phyloP scores from a whole-genome alignment of 2,329 filamentous ascomycete genomes.

The Phaeosphaeriaceae sp. region DNA sequence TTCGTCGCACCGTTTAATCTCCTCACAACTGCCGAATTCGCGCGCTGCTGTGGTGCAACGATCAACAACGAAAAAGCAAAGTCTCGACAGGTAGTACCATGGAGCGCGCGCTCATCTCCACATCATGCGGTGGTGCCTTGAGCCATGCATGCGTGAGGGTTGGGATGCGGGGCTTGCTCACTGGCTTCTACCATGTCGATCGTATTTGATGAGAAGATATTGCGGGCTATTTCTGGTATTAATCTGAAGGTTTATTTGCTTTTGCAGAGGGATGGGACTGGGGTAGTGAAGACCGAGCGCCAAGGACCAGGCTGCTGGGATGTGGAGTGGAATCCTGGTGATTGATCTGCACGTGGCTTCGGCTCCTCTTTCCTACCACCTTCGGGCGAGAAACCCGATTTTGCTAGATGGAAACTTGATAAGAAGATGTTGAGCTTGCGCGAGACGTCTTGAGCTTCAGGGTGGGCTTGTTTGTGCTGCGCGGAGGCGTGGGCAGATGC shows the following conservation, averaged over 20 bases:
- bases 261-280: not conserved
- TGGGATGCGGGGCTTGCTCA: too few species aligned
- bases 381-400: too few species aligned
- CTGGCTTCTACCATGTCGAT: too few species aligned
- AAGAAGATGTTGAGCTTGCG: not conserved
- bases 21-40: not conserved
- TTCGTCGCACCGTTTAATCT: constrained; percentile 2
- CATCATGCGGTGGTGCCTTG: not conserved
- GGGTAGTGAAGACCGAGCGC: not conserved
- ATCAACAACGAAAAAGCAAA: not conserved
- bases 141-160: too few species aligned
- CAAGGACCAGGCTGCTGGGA: not conserved
- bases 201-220: not conserved
- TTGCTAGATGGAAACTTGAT: not conserved
- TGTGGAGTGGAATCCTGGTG: constrained; percentile 1
- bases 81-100: not conserved
- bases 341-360: not conserved
- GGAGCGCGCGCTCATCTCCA: not conserved
- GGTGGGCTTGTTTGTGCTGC: constrained; percentile 1
- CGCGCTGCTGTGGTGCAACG: not conserved
- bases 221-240: not conserved
- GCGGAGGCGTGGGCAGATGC: not conserved
- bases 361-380: constrained; percentile 1
- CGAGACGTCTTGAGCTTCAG: not conserved
- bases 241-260: not conserved